Conservation (phyloP, 139 green algal species). For the Chlamydomonas sphaeroides region DNA sequence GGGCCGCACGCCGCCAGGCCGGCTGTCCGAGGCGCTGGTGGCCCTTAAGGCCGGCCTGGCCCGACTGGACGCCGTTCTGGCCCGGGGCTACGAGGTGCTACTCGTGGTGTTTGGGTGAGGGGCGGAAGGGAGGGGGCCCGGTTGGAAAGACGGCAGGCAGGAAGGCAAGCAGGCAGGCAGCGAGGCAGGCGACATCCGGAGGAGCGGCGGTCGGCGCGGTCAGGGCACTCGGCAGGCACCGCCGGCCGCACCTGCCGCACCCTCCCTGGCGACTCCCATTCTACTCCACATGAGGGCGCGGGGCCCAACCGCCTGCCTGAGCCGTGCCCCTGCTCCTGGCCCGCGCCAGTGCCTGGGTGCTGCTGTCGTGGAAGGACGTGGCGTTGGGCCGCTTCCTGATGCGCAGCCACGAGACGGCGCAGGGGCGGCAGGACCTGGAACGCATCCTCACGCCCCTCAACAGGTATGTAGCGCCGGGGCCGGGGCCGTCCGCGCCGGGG, state of each 20-base stretch:
- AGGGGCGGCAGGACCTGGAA: slow-evolving; percentile 28
- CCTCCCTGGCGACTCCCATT: too few species aligned
- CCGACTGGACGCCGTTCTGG: neutral
- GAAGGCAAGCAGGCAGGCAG: too few species aligned
- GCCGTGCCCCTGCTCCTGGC: neutral
- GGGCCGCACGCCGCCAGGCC: too few species aligned
- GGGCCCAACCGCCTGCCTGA: too few species aligned
- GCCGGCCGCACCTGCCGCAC: too few species aligned
- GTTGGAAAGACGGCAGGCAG: too few species aligned
- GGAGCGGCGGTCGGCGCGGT: too few species aligned
- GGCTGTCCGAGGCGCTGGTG: neutral
- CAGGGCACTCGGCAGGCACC: too few species aligned
- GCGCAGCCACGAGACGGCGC: neutral
- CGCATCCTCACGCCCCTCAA: slow-evolving; percentile 25
- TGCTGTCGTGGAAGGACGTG: slow-evolving; percentile 37
- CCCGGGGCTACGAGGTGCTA: slow-evolving; percentile 14
- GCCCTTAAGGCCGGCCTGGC: neutral
- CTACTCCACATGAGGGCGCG: too few species aligned
- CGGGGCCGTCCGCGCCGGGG: too few species aligned
- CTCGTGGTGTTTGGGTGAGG: slow-evolving; percentile 32
- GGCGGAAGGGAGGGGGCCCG: neutral
- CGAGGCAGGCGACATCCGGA: too few species aligned
- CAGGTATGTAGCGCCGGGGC: too few species aligned
- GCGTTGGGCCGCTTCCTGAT: slow-evolving; percentile 8
- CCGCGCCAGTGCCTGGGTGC: slow-evolving; percentile 9